phyloP scores from a whole-genome alignment of 345 rosid genomes.

The sweet orange (Citrus sinensis) region DNA sequence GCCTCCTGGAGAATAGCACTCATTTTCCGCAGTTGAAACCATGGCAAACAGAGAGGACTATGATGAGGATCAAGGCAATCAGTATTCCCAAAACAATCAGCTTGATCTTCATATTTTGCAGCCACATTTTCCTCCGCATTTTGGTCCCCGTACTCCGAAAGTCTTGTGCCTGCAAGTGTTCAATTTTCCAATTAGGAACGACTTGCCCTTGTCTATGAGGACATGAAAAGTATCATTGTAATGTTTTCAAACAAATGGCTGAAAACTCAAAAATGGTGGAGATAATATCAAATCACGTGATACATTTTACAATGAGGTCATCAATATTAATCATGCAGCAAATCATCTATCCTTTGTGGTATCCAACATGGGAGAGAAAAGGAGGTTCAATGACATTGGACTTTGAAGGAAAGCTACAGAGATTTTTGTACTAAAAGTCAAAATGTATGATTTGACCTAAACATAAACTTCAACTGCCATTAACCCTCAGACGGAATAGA shows the following conservation, averaged over 20 bases:
- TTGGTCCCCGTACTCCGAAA: conserved; percentile 32
- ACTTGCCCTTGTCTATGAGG: background rate
- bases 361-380: background rate
- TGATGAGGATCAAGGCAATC: conserved; percentile 41
- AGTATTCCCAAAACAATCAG: conserved; percentile 40
- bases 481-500: background rate
- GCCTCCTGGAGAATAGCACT: background rate
- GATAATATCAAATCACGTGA: background rate
- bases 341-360: background rate
- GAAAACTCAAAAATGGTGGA: background rate
- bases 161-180: conserved; percentile 34
- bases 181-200: background rate
- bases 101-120: conserved; percentile 47
- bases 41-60: conserved; percentile 40
- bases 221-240: background rate
- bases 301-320: background rate
- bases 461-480: background rate
- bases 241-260: background rate
- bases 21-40: conserved; percentile 41
- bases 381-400: background rate
- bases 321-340: background rate
- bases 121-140: conserved; percentile 46
- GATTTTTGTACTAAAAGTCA: background rate
- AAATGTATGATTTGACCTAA: background rate
- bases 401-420: background rate